These are phyloP conservation scores for Didymella arachidicola DNA, from an alignment of 2,329 filamentous ascomycete genomes.

Conservation along the genomic window DNA sequence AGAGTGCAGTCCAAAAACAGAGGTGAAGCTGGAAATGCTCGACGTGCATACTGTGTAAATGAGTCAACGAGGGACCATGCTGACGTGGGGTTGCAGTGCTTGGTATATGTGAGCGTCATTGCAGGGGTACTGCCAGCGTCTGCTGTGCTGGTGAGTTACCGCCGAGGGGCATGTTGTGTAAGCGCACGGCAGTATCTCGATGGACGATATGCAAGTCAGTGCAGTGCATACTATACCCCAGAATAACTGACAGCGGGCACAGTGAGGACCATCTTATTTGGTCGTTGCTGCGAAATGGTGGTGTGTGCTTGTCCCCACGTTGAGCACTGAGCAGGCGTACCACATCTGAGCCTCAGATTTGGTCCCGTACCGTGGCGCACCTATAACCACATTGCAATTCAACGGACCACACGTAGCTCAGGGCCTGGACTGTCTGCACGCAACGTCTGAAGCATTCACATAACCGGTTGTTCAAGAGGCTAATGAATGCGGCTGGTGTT, in stretches of 20 bases:
- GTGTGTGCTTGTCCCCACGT: slow-evolving; percentile 22
- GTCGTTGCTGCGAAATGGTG: slow-evolving; percentile 19
- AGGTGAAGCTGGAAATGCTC: slow-evolving; percentile 10
- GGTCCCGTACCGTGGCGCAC: not conserved
- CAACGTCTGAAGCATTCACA: slow-evolving; percentile 1
- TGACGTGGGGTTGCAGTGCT: not conserved
- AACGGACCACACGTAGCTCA: slow-evolving; percentile 4
- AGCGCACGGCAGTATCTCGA: slow-evolving; percentile 2
- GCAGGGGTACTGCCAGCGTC: slow-evolving; percentile 3
- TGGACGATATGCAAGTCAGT: slow-evolving; percentile 28
- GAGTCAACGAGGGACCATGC: slow-evolving; percentile 13
- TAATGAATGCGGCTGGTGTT: slow-evolving; percentile 30
- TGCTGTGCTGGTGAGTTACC: slow-evolving; percentile 9
- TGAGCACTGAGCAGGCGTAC: not conserved
- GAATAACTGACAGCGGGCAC: slow-evolving; percentile 19
- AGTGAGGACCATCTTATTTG: slow-evolving; percentile 12
- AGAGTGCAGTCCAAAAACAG: slow-evolving; percentile 19
- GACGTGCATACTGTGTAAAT: slow-evolving; percentile 3
- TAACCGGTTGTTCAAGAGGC: slow-evolving; percentile 22
- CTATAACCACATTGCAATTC: not conserved
- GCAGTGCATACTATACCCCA: slow-evolving; percentile 23
- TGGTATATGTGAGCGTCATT: slow-evolving; percentile 5
- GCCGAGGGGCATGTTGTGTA: slow-evolving; percentile 19
- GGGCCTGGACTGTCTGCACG: slow-evolving; percentile 11
- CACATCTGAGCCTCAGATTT: slow-evolving; percentile 1